phyloP scores from a whole-genome alignment of 2,329 filamentous ascomycete species.

The Drechslera avenae region DNA sequence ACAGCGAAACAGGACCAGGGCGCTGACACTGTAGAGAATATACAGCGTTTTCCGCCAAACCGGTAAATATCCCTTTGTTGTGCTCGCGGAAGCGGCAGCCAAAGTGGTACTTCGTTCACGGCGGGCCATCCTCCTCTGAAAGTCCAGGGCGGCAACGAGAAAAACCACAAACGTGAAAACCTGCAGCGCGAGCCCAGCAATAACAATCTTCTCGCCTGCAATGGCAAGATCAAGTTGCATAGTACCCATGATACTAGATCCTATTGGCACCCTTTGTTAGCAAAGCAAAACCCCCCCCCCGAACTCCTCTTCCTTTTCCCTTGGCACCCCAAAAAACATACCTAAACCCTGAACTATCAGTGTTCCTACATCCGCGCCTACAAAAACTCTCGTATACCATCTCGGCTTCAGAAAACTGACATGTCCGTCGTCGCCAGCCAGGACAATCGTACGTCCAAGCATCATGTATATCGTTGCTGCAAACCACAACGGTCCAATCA shows the following conservation, averaged over 20 bases:
- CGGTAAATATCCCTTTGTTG: not conserved
- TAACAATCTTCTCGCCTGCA: slow-evolving; percentile 42
- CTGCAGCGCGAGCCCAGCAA: slow-evolving; percentile 42
- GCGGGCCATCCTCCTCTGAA: slow-evolving; percentile 36
- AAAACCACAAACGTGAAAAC: slow-evolving; percentile 43
- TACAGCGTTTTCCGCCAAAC: slow-evolving; percentile 37
- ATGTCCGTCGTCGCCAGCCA: slow-evolving; percentile 29
- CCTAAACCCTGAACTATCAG: slow-evolving; percentile 39
- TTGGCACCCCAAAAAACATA: slow-evolving; percentile 9
- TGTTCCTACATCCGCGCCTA: slow-evolving; percentile 36
- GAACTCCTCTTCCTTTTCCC: not conserved
- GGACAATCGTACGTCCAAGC: slow-evolving; percentile 48
- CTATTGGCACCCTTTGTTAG: slow-evolving; percentile 14
- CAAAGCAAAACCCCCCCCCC: too few species aligned
- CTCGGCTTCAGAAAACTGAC: slow-evolving; percentile 32
- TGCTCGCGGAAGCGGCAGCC: not conserved
- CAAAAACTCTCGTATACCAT: slow-evolving; percentile 41
- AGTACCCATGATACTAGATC: slow-evolving; percentile 41
- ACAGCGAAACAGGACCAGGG: slow-evolving; percentile 57
- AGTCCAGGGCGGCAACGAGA: slow-evolving; percentile 36
- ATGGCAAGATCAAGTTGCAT: slow-evolving; percentile 40
- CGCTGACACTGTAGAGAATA: slow-evolving; percentile 54
- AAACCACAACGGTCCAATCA: slow-evolving; percentile 54
- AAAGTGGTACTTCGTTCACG: not conserved
- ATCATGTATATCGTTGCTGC: slow-evolving; percentile 57